Evolutionary conservation across 2,329 filamentous ascomycete genomes (phyloP).

Genomic region (Epichloe coenophiala): DNA sequence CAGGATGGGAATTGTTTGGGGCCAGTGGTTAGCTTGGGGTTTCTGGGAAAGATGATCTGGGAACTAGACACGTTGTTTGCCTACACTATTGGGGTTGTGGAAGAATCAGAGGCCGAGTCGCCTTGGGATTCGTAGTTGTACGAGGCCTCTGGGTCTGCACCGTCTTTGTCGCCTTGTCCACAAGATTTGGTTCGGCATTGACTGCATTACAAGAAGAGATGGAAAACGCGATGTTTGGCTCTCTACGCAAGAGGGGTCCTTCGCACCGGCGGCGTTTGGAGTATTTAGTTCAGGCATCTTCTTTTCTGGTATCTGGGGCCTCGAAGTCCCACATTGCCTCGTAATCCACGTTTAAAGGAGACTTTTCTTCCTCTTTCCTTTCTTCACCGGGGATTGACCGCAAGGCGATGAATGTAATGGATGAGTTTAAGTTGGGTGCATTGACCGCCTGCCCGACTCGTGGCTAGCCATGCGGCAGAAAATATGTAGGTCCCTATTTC

Average conservation of each 20-base stretch:
- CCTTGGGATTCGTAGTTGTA: not conserved
- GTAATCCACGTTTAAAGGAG: not conserved
- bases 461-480: not conserved
- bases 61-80: conserved; percentile 1
- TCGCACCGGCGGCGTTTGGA: conserved; percentile 4
- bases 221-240: not conserved
- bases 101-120: not conserved
- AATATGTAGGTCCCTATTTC: not conserved
- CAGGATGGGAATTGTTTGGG: not conserved
- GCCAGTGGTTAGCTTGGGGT: not conserved
- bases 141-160: not conserved
- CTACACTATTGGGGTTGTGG: not conserved
- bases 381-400: not conserved
- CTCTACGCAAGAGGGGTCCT: not conserved
- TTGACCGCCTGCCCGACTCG: conserved; percentile 1
- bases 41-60: not conserved
- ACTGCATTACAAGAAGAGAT: conserved; percentile 3
- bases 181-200: not conserved
- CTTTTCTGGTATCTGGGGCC: not conserved
- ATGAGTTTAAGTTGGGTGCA: not conserved
- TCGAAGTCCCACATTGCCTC: not conserved
- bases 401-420: not conserved
- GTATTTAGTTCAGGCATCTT: conserved; percentile 6
- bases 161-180: not conserved
- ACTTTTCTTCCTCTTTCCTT: not conserved